Percentiles rank a stretch among this genome's conserved stretches.
These are phyloP conservation scores for Paraphaeosphaeria minitans DNA, from an alignment of 2,329 filamentous ascomycete species.

Conservation along the genomic window DNA sequence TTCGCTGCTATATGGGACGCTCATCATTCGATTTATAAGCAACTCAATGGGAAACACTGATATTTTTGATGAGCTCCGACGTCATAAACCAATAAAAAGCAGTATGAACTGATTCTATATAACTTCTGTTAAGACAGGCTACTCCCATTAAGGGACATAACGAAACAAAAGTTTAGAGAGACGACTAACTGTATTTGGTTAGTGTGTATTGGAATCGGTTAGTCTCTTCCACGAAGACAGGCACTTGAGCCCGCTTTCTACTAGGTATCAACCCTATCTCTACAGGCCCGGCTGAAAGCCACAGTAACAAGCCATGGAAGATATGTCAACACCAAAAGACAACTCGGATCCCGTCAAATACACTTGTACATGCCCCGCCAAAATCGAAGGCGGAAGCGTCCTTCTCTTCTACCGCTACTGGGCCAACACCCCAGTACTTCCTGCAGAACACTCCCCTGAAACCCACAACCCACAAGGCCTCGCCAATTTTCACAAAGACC, in stretches of 20 bases:
- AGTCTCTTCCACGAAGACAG: not conserved
- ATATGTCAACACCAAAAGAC: not conserved
- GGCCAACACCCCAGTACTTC: conserved; percentile 22
- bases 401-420: conserved; percentile 33
- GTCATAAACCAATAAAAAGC: too few species aligned
- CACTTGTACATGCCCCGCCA: conserved; percentile 24
- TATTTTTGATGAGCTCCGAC: too few species aligned
- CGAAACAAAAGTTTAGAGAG: not conserved
- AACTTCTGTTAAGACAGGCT: too few species aligned
- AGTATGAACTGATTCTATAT: too few species aligned
- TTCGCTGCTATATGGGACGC: too few species aligned
- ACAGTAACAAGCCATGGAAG: not conserved
- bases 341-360: conserved; percentile 12
- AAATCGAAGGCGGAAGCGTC: conserved; percentile 18
- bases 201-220: not conserved
- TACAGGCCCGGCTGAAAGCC: not conserved
- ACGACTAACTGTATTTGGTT: not conserved
- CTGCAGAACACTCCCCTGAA: conserved; percentile 9
- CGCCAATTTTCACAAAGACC: conserved; percentile 20
- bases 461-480: conserved; percentile 16
- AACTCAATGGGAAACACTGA: too few species aligned
- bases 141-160: too few species aligned
- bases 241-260: not conserved
- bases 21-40: too few species aligned
- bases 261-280: not conserved